These are phyloP conservation scores for Cyphellophora attinorum DNA, from an alignment of 2,329 filamentous ascomycete genomes.

Conservation along the genomic window DNA sequence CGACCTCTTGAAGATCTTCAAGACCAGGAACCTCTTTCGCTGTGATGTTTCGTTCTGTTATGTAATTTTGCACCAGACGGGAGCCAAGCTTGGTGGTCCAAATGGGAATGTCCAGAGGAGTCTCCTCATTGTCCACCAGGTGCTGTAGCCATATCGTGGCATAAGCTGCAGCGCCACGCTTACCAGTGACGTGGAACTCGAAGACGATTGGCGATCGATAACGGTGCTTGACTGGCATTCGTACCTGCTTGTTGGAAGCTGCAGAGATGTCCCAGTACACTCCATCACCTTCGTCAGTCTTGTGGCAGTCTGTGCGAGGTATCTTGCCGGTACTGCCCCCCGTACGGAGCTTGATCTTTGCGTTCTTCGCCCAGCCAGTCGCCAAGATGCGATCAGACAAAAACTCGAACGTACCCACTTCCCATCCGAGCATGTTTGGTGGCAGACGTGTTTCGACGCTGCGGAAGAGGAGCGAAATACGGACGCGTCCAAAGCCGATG, in stretches of 20 bases:
- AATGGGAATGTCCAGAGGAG: constrained; percentile 75
- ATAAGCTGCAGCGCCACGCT: constrained; percentile 63
- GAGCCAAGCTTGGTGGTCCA: constrained; percentile 70
- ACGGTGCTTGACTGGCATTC: constrained; percentile 79
- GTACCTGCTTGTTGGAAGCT: constrained; percentile 46
- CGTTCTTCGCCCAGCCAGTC: constrained; percentile 51
- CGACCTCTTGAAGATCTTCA: constrained; percentile 66
- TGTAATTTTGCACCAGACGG: constrained; percentile 82
- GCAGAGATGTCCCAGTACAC: constrained; percentile 50
- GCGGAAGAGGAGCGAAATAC: constrained; percentile 82
- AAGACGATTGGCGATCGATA: constrained; percentile 86
- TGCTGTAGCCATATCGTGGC: constrained; percentile 80
- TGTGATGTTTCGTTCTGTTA: constrained; percentile 67
- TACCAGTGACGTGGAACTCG: constrained; percentile 65
- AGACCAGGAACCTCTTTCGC: constrained; percentile 58
- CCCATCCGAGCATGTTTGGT: constrained; percentile 81
- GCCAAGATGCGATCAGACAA: constrained; percentile 53
- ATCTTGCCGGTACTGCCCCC: constrained; percentile 72
- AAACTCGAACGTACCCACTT: constrained; percentile 91
- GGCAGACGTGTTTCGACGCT: constrained; percentile 79
- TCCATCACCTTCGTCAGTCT: constrained; percentile 49
- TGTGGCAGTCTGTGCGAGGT: constrained; percentile 52
- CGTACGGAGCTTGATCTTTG: constrained; percentile 69
- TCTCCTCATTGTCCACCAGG: constrained; percentile 68
- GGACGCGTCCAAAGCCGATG: constrained; percentile 79